A percentile compares a stretch with the other conserved stretches of the same genome.
phyloP scores from a whole-genome alignment of 257 asterid genomes.

The Solanum virginianum region DNA sequence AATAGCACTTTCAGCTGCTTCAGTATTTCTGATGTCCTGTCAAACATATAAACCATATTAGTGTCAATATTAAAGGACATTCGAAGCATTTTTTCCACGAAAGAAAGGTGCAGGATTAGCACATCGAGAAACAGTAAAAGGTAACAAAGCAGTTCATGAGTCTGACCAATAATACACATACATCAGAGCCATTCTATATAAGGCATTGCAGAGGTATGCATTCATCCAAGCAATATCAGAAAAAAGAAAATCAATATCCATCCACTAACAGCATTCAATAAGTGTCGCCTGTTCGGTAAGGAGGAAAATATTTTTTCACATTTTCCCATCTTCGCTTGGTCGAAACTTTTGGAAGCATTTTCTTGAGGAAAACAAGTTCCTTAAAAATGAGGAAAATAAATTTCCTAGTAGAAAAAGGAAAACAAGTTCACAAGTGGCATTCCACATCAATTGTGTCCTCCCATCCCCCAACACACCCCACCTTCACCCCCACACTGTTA shows the following conservation, averaged over 20 bases:
- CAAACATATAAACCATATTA: neutral
- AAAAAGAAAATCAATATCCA: neutral
- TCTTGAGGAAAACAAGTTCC: too few relatives aligned
- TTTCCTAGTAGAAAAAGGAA: too few relatives aligned
- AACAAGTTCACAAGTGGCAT: too few relatives aligned
- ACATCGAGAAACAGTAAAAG: neutral
- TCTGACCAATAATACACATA: neutral
- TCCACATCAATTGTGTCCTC: too few relatives aligned
- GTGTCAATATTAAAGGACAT: neutral
- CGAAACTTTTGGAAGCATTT: too few relatives aligned
- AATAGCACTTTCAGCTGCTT: constrained; percentile 58
- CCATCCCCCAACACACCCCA: too few relatives aligned
- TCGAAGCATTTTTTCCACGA: neutral
- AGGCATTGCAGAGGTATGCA: neutral
- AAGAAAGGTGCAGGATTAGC: neutral
- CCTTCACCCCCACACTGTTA: too few relatives aligned
- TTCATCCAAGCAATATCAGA: neutral
- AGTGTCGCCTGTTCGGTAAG: too few relatives aligned
- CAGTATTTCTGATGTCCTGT: constrained; percentile 61
- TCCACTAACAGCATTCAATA: neutral
- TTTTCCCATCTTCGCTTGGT: too few relatives aligned
- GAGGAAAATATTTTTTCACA: too few relatives aligned
- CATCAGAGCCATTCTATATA: neutral
- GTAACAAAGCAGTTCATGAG: neutral
- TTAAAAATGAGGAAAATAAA: too few relatives aligned